Conservation (phyloP, 495 filamentous ascomycete genomes). For the Chaetomidium leptoderma region DNA sequence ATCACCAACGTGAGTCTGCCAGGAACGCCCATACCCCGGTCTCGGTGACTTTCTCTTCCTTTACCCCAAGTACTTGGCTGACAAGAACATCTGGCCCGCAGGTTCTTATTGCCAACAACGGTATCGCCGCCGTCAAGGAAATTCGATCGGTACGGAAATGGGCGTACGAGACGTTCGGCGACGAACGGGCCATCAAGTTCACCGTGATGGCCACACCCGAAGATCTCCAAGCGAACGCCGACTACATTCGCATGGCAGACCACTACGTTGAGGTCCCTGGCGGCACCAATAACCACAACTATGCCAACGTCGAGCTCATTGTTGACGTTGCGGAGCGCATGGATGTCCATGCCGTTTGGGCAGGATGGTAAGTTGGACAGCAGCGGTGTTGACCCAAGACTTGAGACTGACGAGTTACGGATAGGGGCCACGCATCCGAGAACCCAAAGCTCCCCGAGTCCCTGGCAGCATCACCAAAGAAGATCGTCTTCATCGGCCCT, state of each 20-base stretch:
- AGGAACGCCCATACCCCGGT: no score
- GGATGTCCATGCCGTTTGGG: slow-evolving; percentile 97
- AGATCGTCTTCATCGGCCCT: slow-evolving; percentile 98
- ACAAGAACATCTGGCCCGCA: no score
- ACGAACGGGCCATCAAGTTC: slow-evolving; percentile 97
- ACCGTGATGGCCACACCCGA: slow-evolving; percentile 99
- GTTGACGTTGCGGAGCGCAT: slow-evolving; percentile 99
- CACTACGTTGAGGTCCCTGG: slow-evolving; percentile 99
- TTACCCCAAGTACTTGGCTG: no score
- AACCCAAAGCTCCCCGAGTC: slow-evolving; percentile 97
- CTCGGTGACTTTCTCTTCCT: not conserved
- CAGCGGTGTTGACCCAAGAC: not conserved
- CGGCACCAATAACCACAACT: slow-evolving; percentile 99
- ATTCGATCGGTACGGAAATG: slow-evolving; percentile 98
- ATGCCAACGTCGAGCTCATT: slow-evolving; percentile 98
- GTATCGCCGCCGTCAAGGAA: slow-evolving; percentile 98
- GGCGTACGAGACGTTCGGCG: slow-evolving; percentile 98
- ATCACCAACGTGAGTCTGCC: slow-evolving; percentile 78
- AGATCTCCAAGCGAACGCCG: slow-evolving; percentile 93
- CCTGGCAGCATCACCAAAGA: slow-evolving; percentile 89
- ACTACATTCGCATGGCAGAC: slow-evolving; percentile 99
- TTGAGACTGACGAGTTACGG: slow-evolving; percentile 10
- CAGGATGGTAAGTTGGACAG: slow-evolving; percentile 73
- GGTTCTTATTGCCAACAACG: slow-evolving; percentile 99
- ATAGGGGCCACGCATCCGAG: slow-evolving; percentile 95